Evolutionary conservation across 2,329 filamentous ascomycete genomes (phyloP), one percentile per base, ranked within the genome.

Genomic region (Verticillium klebahnii): DNA sequence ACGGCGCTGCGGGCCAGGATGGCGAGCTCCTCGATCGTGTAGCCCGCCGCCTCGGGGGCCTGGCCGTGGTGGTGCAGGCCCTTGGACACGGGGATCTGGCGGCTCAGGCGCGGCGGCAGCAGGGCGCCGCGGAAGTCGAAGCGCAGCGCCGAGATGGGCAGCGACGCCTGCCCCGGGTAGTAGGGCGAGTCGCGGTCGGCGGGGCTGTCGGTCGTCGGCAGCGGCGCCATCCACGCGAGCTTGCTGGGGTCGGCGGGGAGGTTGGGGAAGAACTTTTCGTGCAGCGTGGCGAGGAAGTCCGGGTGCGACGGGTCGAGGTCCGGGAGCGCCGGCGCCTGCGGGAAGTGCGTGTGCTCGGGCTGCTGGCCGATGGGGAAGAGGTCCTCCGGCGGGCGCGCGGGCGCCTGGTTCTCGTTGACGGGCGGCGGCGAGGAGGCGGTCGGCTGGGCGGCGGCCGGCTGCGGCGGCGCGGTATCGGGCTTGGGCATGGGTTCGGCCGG

Each of bases 51-150:
- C 74, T 96, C 92, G 17, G 95, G 95, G 1, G 94, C 93, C 62
- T 93, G 87, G 65, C 90, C 93, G 73, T 99, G 95, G 74, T 99
- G 94, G 74, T 99, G 95, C 15, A 99, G 82, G 0, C 95, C 95
- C 63, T 89, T 85, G 14, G 87, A 88, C 1, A 86, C 86, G 5
- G 94, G 91, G 31, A 98, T 87, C 2, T 85, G 80, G 61, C 93
- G 83, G 31, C 92, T 88, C 37, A 87, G 84, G 57, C 86, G 83
- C 0, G 95, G 95, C 0, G 94, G 87, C 14, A 99, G 82, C 2
- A 99, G 82, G 0, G 84, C 83, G 64, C 94, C 95, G 58, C 83
- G 85, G 73, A 99, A 96, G 72, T 93, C 90, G 80, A 98, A 99
- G 61, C 95, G 90, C 58, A 99, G 83, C 37, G 90, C 86, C 1